Base-by-base conservation (phyloP, 305 asterid species). In the Andrographis paniculata region DNA sequence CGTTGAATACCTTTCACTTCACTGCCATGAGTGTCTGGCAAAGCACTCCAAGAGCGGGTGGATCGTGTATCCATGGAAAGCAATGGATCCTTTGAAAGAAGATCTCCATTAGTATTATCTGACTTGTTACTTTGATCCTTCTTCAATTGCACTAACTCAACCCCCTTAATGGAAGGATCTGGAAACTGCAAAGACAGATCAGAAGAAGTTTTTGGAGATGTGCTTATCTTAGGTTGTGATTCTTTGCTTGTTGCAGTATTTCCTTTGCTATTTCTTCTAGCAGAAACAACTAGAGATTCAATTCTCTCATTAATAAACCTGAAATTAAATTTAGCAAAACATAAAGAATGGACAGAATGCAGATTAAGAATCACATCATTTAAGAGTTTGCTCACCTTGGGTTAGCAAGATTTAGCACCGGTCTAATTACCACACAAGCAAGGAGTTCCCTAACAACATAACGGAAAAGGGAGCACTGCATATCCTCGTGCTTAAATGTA, bases 241-340 rank as follows among this genome's bases (percentile, higher is more conserved):
- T 66, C 62, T 28, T 57, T 67, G 48, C 60, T 70, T 40, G 74
- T 58, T 47, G 51, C 61, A 35, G 53, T 54, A 67, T 68, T 60
- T 63, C 67, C 96, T 70, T 81, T 84, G 60, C 54, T 76, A 50
- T 58, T 55, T 69, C 87, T 83, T 64, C 71, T 60, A 55, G 62
- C 54, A 51, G 96, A 76, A 64, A 70, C 58, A 63, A 71, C 79
- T 60, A 81, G 52, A 48, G 82, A 72, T 64, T 81, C 99, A 64
- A 91, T 81, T 78, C 94, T 79, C 81, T 83, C 95, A 53, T 91
- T 91, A 46, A 91, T 69, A 65, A 91, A 91, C 89, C 96, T 91
- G 82, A 60, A 42, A 72, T 47, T 67, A 73, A 55, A 63, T 46
- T 57, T 39, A 48, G 54, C 38, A 36, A 42, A 54, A 53, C 52